Base-by-base conservation (phyloP, 441 rosid genomes). In the Bruguiera hainesii region DNA sequence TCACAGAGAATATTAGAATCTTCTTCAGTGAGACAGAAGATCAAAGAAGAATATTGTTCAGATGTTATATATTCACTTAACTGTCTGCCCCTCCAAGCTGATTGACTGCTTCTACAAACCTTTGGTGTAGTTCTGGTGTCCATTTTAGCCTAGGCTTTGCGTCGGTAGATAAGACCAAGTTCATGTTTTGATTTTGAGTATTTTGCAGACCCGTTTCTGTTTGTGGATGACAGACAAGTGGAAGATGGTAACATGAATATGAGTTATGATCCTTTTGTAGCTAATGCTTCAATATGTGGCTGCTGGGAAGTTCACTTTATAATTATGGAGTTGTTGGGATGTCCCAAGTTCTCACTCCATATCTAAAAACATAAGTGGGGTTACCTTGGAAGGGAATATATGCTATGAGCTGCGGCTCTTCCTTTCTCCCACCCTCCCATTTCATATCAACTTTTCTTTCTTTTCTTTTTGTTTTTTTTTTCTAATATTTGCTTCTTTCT, bases 131-230 rank as follows among this genome's bases (percentile, higher is more conserved):
- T 76, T 94, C 96, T 59, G 85, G 79, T 76, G 96, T 89, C 99
- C 99, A 94, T 78, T 94, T 94, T 21, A 94, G 85, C 81, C 98
- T 91, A 39, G 98, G 99, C 78, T 94, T 94, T 52, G 94, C 88
- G 83, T 94, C 99, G 39, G 91, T 80, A 51, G 99, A 91, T 71
- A 89, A 72, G 58, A 87, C 85, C 84, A 91, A 83, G 73, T 72
- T 87, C 97, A 87, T 84, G 69, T 79, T 84, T 60, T 81, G 86
- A 67, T 75, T 82, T 59, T 81, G 85, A 73, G 71, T 11, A 42
- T 42, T 42, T 55, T 55, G 58, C 58, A 55, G 69, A 75, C 72
- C 81, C 85, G 77, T 80, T 63, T 37, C 25, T 67, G 65, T 76
- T 52, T 26, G 71, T 64, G 65, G 57, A 64, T 31, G 68, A 67